Conservation (phyloP, 163 green algal genomes). For the Prototheca wickerhamii region DNA sequence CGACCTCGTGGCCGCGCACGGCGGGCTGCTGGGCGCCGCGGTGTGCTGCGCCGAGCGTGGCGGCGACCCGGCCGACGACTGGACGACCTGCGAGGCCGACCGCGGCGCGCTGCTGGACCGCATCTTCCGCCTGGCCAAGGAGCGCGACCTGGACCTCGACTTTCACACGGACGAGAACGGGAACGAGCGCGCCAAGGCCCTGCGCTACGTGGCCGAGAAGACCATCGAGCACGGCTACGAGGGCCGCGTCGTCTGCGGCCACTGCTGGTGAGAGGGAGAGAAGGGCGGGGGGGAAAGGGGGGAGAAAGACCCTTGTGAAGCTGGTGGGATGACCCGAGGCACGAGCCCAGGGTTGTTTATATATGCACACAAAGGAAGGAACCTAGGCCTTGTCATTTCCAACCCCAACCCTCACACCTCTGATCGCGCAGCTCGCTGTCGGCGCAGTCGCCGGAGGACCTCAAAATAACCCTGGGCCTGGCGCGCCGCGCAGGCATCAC, state of each 20-base stretch:
- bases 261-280: conserved; percentile 51
- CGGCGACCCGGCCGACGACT: conserved; percentile 49
- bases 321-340: background rate
- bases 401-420: background rate
- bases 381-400: background rate
- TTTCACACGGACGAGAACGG: conserved; percentile 74
- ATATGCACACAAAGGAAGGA: no score
- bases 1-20: conserved; percentile 40
- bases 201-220: conserved; percentile 53
- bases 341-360: no score
- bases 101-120: conserved; percentile 51
- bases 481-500: conserved; percentile 37
- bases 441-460: conserved; percentile 32
- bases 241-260: conserved; percentile 60
- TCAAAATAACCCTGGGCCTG: conserved; percentile 30
- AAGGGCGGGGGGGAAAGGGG: background rate
- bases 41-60: conserved; percentile 61
- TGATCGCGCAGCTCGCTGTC: conserved; percentile 39
- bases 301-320: background rate
- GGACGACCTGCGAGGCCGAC: conserved; percentile 60
- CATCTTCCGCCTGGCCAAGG: conserved; percentile 58
- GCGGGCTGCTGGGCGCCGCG: conserved; percentile 52
- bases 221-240: conserved; percentile 49
- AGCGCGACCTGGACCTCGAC: conserved; percentile 57
- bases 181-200: conserved; percentile 49